A percentile compares a stretch with the other conserved stretches of the same genome.
These are phyloP conservation scores for Poteriospumella lacustris DNA, from an alignment of 108 stramenopile genomes.

Conservation along the genomic window DNA sequence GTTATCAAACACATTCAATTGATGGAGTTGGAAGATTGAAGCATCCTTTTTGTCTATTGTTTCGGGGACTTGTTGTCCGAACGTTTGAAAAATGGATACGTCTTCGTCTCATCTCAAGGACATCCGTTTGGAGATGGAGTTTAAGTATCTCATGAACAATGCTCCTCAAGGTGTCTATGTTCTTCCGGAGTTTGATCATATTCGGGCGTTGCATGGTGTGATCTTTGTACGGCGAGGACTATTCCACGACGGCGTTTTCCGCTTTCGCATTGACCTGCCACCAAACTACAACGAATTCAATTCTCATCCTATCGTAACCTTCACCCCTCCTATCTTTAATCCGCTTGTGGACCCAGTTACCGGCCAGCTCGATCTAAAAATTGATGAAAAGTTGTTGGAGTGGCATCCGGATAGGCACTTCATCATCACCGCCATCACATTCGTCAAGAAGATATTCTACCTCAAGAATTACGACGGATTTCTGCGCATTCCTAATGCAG, in stretches of 20 bases:
- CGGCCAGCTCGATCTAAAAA: constrained; percentile 70
- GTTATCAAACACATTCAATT: too few species aligned
- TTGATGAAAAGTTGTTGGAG: constrained; percentile 40
- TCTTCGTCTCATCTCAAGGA: constrained; percentile 68
- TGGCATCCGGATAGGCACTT: constrained; percentile 83
- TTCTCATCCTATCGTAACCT: constrained; percentile 71
- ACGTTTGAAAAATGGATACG: too few species aligned
- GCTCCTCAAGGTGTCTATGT: constrained; percentile 86
- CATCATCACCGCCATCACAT: constrained; percentile 84
- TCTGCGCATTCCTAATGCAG: background rate
- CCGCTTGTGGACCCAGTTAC: constrained; percentile 34
- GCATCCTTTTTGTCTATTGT: too few species aligned
- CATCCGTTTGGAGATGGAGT: constrained; percentile 88
- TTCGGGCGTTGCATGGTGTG: constrained; percentile 78
- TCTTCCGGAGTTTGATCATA: constrained; percentile 67
- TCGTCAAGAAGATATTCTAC: constrained; percentile 92
- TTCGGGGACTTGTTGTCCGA: too few species aligned
- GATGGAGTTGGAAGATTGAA: too few species aligned
- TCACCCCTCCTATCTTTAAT: constrained; percentile 42
- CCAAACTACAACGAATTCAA: constrained; percentile 74
- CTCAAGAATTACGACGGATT: constrained; percentile 49
- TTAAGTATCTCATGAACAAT: constrained; percentile 80
- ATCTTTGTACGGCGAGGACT: constrained; percentile 83
- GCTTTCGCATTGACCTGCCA: constrained; percentile 74
- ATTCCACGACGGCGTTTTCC: constrained; percentile 86